These are phyloP conservation scores for Laetiporus sulphureus DNA, from an alignment of 1,284 basidiomycete genomes.

Conservation along the genomic window DNA sequence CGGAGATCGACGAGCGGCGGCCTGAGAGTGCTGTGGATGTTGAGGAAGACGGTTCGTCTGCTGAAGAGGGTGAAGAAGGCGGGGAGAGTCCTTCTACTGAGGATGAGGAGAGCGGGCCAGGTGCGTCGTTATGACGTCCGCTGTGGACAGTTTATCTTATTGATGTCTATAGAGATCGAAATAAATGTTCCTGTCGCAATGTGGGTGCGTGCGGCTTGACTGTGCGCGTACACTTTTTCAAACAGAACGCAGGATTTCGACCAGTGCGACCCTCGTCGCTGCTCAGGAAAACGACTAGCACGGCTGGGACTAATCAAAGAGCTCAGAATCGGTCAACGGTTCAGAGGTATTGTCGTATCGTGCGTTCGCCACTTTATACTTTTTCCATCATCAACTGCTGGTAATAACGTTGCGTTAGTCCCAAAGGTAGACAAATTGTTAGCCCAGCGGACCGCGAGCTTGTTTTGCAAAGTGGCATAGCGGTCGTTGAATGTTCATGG, in stretches of 20 bases:
- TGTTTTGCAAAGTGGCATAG: slow-evolving; percentile 71
- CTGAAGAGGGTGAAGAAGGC: slow-evolving; percentile 6
- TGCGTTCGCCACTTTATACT: slow-evolving; percentile 28
- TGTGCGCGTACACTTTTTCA: background rate
- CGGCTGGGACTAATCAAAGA: slow-evolving; percentile 82
- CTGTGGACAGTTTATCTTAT: background rate
- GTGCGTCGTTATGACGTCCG: no score
- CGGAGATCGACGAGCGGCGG: slow-evolving; percentile 11
- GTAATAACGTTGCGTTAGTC: no score
- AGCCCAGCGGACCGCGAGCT: slow-evolving; percentile 85
- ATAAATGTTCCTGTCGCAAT: slow-evolving; percentile 77
- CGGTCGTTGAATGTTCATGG: slow-evolving; percentile 98
- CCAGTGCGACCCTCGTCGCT: slow-evolving; percentile 93
- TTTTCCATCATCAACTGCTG: background rate
- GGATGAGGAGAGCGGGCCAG: slow-evolving; percentile 2
- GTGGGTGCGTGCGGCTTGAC: slow-evolving; percentile 58
- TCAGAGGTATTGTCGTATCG: slow-evolving; percentile 92
- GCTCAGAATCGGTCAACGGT: slow-evolving; percentile 80
- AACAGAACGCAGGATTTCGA: slow-evolving; percentile 73
- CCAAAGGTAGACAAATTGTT: slow-evolving; percentile 78
- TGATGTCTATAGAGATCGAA: slow-evolving; percentile 13
- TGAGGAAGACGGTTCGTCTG: slow-evolving; percentile 20
- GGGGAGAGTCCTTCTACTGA: no score
- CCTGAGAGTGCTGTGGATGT: slow-evolving; percentile 34
- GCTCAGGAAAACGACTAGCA: slow-evolving; percentile 92